A percentile compares a stretch with the other conserved stretches of the same genome.
Evolutionary conservation across 1,284 basidiomycete species (phyloP).

Genomic region (Ceratobasidium sp.): DNA sequence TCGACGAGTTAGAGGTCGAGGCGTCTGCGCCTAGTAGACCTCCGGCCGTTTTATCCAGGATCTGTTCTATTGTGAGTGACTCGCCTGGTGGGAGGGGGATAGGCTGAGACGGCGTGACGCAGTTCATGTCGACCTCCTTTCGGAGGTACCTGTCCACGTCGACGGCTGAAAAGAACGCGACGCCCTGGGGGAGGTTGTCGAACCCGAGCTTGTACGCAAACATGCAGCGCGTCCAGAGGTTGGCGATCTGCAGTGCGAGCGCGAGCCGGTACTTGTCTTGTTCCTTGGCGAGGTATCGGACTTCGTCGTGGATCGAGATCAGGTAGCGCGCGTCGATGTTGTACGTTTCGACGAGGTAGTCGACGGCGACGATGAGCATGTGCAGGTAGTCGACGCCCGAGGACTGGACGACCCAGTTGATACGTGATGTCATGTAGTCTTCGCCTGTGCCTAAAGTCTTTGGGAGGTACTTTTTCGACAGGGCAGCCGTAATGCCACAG

Average conservation of each 20-base stretch:
- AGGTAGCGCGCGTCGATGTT: constrained; percentile 92
- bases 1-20: not conserved
- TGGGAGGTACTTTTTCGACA: constrained; percentile 85
- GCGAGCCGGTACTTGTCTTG: constrained; percentile 89
- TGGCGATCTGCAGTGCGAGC: constrained; percentile 95
- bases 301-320: constrained; percentile 97
- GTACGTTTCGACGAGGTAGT: constrained; percentile 85
- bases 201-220: constrained; percentile 95
- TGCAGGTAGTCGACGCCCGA: constrained; percentile 99
- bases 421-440: constrained; percentile 95
- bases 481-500: constrained; percentile 92
- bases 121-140: constrained; percentile 97
- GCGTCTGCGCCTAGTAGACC: constrained; percentile 66
- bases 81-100: constrained; percentile 85
- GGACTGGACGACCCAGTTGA: constrained; percentile 99
- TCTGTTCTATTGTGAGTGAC: constrained; percentile 76
- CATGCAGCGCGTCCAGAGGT: constrained; percentile 93
- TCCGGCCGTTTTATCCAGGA: constrained; percentile 73
- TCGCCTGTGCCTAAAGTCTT: constrained; percentile 74
- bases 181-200: constrained; percentile 93
- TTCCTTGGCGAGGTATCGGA: constrained; percentile 92
- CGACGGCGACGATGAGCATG: constrained; percentile 95
- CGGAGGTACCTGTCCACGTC: constrained; percentile 92
- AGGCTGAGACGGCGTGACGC: constrained; percentile 94
- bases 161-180: constrained; percentile 97